phyloP scores from a whole-genome alignment of 2,329 filamentous ascomycete genomes.

The Colletotrichum sp. region DNA sequence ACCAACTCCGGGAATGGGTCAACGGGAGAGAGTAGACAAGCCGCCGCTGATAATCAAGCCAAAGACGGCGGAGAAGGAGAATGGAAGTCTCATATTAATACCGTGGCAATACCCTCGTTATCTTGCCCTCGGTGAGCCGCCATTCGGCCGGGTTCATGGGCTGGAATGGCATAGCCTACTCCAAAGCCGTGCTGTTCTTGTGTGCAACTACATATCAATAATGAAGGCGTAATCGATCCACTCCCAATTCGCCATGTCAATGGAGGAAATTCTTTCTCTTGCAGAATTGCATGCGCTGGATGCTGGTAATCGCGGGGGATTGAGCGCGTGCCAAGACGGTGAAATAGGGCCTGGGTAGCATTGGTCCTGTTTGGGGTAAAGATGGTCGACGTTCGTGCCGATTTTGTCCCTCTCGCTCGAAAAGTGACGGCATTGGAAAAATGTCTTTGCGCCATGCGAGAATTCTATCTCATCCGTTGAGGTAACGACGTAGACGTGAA shows the following conservation, averaged over 20 bases:
- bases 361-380: background rate
- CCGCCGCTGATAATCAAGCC: background rate
- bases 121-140: background rate
- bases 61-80: background rate
- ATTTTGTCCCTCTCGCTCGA: background rate
- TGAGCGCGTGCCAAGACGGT: conserved; percentile 2
- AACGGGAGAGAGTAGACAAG: background rate
- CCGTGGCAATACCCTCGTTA: background rate
- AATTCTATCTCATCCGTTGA: background rate
- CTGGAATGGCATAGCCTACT: background rate
- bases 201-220: background rate
- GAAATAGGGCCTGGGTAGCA: background rate
- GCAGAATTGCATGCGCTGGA: background rate
- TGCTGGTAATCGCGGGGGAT: background rate
- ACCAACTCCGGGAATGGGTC: background rate
- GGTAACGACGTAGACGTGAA: background rate
- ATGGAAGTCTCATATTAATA: background rate
- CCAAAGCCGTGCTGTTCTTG: background rate
- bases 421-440: background rate
- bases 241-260: background rate
- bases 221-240: background rate
- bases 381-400: background rate
- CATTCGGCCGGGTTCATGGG: background rate
- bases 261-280: background rate
- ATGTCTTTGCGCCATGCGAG: background rate